These are phyloP conservation scores for Oemleria cerasiformis DNA, from an alignment of 306 rosid species.

Conservation along the genomic window DNA sequence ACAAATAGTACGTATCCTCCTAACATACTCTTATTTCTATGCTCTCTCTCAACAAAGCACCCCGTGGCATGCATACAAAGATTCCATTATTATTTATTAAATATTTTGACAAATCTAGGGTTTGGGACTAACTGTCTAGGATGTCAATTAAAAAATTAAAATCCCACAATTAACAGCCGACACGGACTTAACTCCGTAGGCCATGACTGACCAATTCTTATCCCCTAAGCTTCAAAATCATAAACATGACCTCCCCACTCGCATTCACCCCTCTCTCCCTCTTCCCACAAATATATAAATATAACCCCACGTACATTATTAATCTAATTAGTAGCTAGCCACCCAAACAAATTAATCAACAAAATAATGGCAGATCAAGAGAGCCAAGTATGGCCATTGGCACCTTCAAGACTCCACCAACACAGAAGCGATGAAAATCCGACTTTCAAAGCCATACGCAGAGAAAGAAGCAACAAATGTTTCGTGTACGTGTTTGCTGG, in stretches of 20 bases:
- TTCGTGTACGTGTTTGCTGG: constrained; percentile 45
- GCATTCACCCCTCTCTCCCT: too few species aligned
- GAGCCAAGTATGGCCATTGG: constrained; percentile 32
- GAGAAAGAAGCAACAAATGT: constrained; percentile 52
- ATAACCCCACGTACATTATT: too few species aligned
- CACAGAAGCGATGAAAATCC: constrained; percentile 32
- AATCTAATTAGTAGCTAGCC: too few species aligned
- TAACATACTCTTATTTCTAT: too few species aligned
- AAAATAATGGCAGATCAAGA: constrained; percentile 33
- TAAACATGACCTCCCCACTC: neutral
- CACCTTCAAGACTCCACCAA: constrained; percentile 18
- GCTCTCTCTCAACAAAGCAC: too few species aligned
- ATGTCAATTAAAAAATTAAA: neutral
- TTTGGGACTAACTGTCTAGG: neutral
- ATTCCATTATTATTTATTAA: too few species aligned
- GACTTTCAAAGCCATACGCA: constrained; percentile 24
- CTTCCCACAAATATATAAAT: too few species aligned
- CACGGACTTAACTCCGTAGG: neutral
- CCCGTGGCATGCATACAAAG: neutral
- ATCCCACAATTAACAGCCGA: neutral
- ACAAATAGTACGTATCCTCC: too few species aligned
- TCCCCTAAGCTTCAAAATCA: neutral
- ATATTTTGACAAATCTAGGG: neutral
- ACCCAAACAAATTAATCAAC: too few species aligned
- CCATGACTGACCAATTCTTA: constrained; percentile 8